A percentile compares a stretch with the other conserved stretches of the same genome.
Evolutionary conservation across 768 basidiomycete species (phyloP).

Genomic region (Mycena vulgaris): DNA sequence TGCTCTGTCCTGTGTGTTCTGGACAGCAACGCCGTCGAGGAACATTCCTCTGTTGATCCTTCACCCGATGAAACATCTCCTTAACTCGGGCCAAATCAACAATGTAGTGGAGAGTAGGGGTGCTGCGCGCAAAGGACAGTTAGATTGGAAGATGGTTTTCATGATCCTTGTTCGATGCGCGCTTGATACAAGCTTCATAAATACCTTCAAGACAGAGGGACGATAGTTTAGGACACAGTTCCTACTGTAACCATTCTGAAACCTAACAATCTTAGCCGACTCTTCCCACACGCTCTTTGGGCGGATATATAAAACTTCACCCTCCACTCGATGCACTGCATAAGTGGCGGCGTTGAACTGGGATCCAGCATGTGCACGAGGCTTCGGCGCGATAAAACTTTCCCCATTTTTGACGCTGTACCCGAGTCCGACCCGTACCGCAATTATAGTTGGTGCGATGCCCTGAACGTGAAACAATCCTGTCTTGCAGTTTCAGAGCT

Average conservation of each 20-base stretch:
- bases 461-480: too few species aligned
- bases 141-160: neutral
- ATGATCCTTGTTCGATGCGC: constrained; percentile 3
- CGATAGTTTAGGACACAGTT: constrained; percentile 12
- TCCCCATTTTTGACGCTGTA: constrained; percentile 9
- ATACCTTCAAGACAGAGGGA: constrained; percentile 16
- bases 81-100: too few species aligned
- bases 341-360: constrained; percentile 9
- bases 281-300: constrained; percentile 15
- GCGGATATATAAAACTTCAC: constrained; percentile 14
- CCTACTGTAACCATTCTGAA: constrained; percentile 10
- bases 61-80: neutral
- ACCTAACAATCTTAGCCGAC: constrained; percentile 18
- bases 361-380: constrained; percentile 11
- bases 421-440: constrained; percentile 4
- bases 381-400: constrained; percentile 13
- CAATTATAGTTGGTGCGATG: constrained; percentile 19
- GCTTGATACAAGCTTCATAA: constrained; percentile 15
- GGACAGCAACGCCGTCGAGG: too few species aligned
- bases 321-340: constrained; percentile 2
- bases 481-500: neutral
- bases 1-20: too few species aligned
- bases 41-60: constrained; percentile 18
- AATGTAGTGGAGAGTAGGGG: too few species aligned
- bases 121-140: too few species aligned